Conservation (phyloP, 176 grass and related monocot genomes). For the Poa pratensis region DNA sequence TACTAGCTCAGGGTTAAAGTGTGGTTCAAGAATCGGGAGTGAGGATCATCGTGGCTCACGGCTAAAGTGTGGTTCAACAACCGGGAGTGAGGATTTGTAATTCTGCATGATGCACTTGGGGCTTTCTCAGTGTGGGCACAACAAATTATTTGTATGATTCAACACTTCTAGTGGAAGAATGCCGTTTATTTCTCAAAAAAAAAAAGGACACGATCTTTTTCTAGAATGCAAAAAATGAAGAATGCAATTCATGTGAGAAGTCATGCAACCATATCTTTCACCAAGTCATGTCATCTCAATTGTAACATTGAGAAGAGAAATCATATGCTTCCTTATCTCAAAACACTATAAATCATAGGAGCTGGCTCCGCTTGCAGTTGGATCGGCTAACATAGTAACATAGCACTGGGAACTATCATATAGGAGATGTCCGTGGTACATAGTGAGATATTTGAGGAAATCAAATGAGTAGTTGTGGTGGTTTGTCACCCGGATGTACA, state of each 20-base stretch:
- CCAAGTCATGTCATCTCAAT: background rate
- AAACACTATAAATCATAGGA: background rate
- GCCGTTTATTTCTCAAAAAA: too few relatives aligned
- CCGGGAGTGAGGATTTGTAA: background rate
- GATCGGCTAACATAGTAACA: background rate
- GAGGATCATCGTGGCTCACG: too few relatives aligned
- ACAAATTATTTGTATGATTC: background rate
- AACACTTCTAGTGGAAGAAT: background rate
- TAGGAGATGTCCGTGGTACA: background rate
- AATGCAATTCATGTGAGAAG: too few relatives aligned
- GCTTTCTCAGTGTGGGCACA: background rate
- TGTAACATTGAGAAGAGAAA: background rate
- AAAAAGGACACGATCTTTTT: too few relatives aligned
- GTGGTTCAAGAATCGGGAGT: too few relatives aligned
- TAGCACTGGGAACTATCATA: background rate
- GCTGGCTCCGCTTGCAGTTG: background rate
- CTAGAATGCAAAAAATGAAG: too few relatives aligned
- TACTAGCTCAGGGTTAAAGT: too few relatives aligned
- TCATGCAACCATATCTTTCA: background rate
- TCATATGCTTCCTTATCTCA: background rate
- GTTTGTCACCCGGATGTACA: background rate
- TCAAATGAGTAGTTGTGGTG: background rate
- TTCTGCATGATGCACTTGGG: background rate
- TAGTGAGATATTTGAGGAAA: background rate
- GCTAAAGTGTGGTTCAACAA: background rate